Evolutionary conservation across 1,139 yeast genomes (phyloP).

Genomic region (Pichia sp.): DNA sequence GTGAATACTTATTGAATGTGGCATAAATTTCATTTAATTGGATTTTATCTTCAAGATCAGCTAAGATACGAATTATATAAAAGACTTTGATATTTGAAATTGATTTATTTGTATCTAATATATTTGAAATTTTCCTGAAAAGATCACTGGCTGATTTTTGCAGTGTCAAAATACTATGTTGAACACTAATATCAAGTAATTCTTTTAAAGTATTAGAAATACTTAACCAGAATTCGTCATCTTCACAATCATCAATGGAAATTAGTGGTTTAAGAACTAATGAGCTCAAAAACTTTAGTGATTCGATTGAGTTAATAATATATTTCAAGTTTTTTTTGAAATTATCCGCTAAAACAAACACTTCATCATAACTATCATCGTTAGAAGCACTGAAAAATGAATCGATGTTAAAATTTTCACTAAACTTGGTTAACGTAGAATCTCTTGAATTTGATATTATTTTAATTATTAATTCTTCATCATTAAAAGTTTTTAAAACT

Average conservation of each 20-base stretch:
- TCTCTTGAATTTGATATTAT: slow-evolving; percentile 14
- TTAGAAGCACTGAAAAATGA: slow-evolving; percentile 11
- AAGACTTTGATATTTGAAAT: slow-evolving; percentile 13
- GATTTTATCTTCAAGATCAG: slow-evolving; percentile 20
- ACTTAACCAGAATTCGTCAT: slow-evolving; percentile 26
- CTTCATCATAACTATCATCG: slow-evolving; percentile 10
- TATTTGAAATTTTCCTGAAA: slow-evolving; percentile 10
- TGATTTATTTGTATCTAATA: background rate
- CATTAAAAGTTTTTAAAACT: slow-evolving; percentile 15
- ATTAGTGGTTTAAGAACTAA: slow-evolving; percentile 25
- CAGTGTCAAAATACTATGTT: slow-evolving; percentile 13
- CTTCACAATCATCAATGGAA: slow-evolving; percentile 30
- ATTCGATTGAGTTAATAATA: slow-evolving; percentile 18
- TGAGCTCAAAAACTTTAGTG: slow-evolving; percentile 16
- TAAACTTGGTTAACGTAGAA: slow-evolving; percentile 16
- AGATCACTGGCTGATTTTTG: slow-evolving; percentile 17
- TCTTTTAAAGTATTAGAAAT: slow-evolving; percentile 12
- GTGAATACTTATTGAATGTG: slow-evolving; percentile 4
- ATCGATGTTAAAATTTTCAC: slow-evolving; percentile 18
- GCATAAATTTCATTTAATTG: slow-evolving; percentile 10
- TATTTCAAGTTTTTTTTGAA: slow-evolving; percentile 17
- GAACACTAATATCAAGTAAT: slow-evolving; percentile 15
- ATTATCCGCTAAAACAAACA: slow-evolving; percentile 16
- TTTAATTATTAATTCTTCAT: slow-evolving; percentile 6
- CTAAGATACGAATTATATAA: slow-evolving; percentile 21